Evolutionary conservation across 2,329 filamentous ascomycete genomes (phyloP).

Genomic region (Aureobasidium sp.): DNA sequence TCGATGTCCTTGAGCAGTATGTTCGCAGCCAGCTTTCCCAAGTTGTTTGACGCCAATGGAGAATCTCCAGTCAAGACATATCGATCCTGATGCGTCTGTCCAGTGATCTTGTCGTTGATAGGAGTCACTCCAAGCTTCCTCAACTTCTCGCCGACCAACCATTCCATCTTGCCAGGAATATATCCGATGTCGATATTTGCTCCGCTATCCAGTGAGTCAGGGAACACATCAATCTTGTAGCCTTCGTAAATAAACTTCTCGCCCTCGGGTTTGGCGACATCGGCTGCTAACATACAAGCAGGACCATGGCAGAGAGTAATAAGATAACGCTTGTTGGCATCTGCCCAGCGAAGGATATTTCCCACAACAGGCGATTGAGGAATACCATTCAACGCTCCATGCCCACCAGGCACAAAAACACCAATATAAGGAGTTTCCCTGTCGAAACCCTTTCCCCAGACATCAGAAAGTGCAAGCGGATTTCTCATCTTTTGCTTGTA

Average conservation of each 20-base stretch:
- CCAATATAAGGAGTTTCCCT: neutral
- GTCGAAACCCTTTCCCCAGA: neutral
- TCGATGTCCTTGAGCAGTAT: neutral
- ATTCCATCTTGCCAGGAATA: constrained; percentile 4
- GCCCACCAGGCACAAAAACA: constrained; percentile 1
- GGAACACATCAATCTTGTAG: constrained; percentile 6
- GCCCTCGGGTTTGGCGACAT: neutral
- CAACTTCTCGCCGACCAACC: neutral
- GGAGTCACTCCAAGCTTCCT: neutral
- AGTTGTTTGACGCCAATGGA: neutral
- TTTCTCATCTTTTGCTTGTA: neutral
- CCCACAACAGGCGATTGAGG: neutral
- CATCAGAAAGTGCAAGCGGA: neutral
- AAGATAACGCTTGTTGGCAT: neutral
- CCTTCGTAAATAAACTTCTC: constrained; percentile 3
- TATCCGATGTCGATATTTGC: constrained; percentile 4
- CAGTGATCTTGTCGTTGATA: constrained; percentile 5
- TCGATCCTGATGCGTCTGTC: neutral
- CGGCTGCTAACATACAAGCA: neutral
- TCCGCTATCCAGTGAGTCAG: neutral
- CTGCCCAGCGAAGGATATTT: neutral
- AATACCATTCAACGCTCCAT: constrained; percentile 2
- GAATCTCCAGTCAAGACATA: constrained; percentile 6
- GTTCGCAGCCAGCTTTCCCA: neutral
- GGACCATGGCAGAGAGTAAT: neutral